Percentiles rank a stretch among this genome's conserved stretches.
phyloP scores from a whole-genome alignment of 2,329 filamentous ascomycete genomes.

The Akanthomyces lecanii region DNA sequence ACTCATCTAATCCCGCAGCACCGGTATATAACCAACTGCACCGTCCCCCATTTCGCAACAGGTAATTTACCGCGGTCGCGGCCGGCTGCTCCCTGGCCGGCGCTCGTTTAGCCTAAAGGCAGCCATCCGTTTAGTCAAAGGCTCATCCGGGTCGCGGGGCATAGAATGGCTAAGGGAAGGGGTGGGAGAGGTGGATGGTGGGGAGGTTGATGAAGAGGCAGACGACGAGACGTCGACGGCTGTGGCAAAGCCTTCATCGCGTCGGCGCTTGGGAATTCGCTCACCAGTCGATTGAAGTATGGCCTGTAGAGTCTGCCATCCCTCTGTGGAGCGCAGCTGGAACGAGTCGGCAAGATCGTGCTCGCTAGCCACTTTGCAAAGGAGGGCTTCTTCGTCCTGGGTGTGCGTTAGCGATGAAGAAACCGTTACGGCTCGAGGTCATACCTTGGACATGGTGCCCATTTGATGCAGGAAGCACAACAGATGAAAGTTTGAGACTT shows the following conservation, averaged over 20 bases:
- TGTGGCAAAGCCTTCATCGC: constrained; percentile 31
- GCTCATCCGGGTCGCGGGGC: constrained; percentile 39
- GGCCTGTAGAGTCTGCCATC: constrained; percentile 90
- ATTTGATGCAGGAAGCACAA: constrained; percentile 81
- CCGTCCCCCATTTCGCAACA: neutral
- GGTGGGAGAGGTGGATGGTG: constrained; percentile 26
- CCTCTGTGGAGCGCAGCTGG: constrained; percentile 78
- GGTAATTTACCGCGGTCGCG: neutral
- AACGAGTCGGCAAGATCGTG: constrained; percentile 78
- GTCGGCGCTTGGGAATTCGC: constrained; percentile 75
- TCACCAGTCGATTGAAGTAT: constrained; percentile 98
- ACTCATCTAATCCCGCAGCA: neutral
- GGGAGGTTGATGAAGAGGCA: constrained; percentile 20
- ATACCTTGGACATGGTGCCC: constrained; percentile 79
- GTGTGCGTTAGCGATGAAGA: constrained; percentile 16
- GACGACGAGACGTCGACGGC: constrained; percentile 20
- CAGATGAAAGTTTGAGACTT: constrained; percentile 89
- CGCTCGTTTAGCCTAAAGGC: constrained; percentile 58
- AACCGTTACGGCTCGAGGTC: constrained; percentile 23
- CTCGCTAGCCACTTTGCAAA: constrained; percentile 78
- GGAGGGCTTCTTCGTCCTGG: constrained; percentile 82
- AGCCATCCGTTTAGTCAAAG: constrained; percentile 63
- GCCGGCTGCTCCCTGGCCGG: neutral
- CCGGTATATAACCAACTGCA: neutral
- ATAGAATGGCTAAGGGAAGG: constrained; percentile 26